phyloP scores from a whole-genome alignment of 2,329 filamentous ascomycete species.

The Conoideocrella luteorostrata region DNA sequence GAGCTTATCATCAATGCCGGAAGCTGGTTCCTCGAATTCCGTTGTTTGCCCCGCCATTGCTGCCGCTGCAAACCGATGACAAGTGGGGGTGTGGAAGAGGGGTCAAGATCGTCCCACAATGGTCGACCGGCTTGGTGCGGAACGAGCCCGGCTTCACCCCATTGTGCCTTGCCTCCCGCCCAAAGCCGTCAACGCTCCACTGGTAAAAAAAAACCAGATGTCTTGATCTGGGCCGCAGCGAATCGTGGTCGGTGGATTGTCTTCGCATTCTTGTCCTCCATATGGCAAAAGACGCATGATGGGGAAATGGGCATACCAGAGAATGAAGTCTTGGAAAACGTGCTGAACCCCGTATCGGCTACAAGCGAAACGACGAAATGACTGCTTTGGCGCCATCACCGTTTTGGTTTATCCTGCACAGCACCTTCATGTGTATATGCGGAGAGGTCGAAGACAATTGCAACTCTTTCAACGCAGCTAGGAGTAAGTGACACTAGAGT shows the following conservation, averaged over 20 bases:
- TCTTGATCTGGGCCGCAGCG: too few relatives aligned
- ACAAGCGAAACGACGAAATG: conserved; percentile 30
- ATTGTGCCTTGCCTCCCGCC: not conserved
- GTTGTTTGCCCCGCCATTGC: not conserved
- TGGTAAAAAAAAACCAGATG: too few relatives aligned
- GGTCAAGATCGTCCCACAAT: not conserved
- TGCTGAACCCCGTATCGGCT: conserved; percentile 19
- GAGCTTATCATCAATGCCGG: not conserved
- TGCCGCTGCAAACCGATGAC: conserved; percentile 5
- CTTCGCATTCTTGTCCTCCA: conserved; percentile 19
- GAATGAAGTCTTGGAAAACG: conserved; percentile 26
- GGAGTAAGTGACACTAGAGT: too few relatives aligned
- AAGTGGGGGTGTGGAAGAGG: not conserved
- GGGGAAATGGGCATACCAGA: conserved; percentile 22
- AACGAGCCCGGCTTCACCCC: not conserved
- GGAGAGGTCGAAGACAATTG: conserved; percentile 30
- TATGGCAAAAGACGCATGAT: conserved; percentile 24
- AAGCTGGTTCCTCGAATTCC: conserved; percentile 3
- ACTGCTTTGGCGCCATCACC: conserved; percentile 25
- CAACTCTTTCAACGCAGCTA: not conserved
- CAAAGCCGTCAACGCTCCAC: too few relatives aligned
- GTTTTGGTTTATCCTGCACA: conserved; percentile 23
- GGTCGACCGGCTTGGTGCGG: too few relatives aligned
- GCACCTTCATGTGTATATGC: conserved; percentile 23
- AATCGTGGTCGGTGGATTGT: too few relatives aligned